Evolutionary conservation across 129 eudicot genomes (phyloP).

Genomic region (Oenanthe sinensis): DNA sequence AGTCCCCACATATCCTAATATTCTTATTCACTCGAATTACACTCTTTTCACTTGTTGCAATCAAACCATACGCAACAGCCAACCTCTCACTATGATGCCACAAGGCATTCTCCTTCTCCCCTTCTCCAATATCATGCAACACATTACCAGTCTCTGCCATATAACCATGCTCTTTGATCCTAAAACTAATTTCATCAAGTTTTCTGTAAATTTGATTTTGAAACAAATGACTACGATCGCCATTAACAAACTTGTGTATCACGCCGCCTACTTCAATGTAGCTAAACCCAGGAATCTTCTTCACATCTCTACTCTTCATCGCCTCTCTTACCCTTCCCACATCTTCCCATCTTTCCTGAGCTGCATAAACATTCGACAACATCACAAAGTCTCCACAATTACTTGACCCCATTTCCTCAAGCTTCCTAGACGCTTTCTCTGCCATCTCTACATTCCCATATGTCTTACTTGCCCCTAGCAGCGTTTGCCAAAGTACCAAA

Average conservation of each 20-base stretch:
- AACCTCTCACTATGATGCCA: constrained; percentile 80
- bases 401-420: constrained; percentile 71
- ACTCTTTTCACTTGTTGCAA: constrained; percentile 29
- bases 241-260: constrained; percentile 62
- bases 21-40: constrained; percentile 64
- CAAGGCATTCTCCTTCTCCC: constrained; percentile 79
- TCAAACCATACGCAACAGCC: constrained; percentile 81
- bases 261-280: constrained; percentile 55
- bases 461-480: constrained; percentile 77
- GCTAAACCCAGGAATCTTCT: constrained; percentile 83
- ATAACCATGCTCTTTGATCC: constrained; percentile 61
- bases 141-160: constrained; percentile 64
- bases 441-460: constrained; percentile 71
- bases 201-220: constrained; percentile 53
- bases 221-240: constrained; percentile 54
- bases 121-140: constrained; percentile 81
- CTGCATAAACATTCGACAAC: constrained; percentile 74
- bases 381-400: constrained; percentile 74
- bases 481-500: constrained; percentile 83
- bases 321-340: constrained; percentile 66
- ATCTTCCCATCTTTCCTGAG: constrained; percentile 81
- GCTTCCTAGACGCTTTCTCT: constrained; percentile 72
- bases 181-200: constrained; percentile 59
- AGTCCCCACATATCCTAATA: constrained; percentile 88
- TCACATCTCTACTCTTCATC: constrained; percentile 62